A percentile compares a stretch with the other conserved stretches of the same genome.
These are phyloP conservation scores for Punica granatum DNA, from an alignment of 345 rosid species.

Conservation along the genomic window DNA sequence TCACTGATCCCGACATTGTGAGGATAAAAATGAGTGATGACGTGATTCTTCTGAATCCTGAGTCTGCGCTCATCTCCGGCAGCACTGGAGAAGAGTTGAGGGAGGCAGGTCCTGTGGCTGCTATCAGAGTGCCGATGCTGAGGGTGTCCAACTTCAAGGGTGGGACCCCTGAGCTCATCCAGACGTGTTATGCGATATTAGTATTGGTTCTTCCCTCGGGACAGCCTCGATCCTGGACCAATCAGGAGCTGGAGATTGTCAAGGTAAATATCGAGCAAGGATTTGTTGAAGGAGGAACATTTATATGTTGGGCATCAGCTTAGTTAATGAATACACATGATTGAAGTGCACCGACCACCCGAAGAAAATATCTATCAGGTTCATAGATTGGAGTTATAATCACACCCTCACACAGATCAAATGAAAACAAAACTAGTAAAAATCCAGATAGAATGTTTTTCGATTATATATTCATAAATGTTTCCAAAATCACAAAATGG, in stretches of 20 bases:
- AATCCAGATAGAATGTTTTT: background rate
- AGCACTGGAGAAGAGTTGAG: constrained; percentile 41
- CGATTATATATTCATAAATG: background rate
- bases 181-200: constrained; percentile 67
- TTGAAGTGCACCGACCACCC: background rate
- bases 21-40: constrained; percentile 49
- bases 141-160: constrained; percentile 74
- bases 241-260: constrained; percentile 77
- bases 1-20: constrained; percentile 59
- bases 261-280: constrained; percentile 26
- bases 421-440: background rate
- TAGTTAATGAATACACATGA: background rate
- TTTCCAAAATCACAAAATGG: background rate
- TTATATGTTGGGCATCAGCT: background rate
- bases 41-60: constrained; percentile 48
- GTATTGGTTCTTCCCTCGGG: constrained; percentile 76
- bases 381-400: background rate
- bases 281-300: background rate
- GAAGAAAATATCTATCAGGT: background rate
- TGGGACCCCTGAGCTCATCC: constrained; percentile 72
- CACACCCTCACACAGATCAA: background rate
- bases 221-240: constrained; percentile 62
- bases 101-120: constrained; percentile 71
- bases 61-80: constrained; percentile 56
- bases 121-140: constrained; percentile 97